Base-by-base conservation (phyloP, 192 early-diverging fungal genomes). In the Gigaspora rosea region DNA sequence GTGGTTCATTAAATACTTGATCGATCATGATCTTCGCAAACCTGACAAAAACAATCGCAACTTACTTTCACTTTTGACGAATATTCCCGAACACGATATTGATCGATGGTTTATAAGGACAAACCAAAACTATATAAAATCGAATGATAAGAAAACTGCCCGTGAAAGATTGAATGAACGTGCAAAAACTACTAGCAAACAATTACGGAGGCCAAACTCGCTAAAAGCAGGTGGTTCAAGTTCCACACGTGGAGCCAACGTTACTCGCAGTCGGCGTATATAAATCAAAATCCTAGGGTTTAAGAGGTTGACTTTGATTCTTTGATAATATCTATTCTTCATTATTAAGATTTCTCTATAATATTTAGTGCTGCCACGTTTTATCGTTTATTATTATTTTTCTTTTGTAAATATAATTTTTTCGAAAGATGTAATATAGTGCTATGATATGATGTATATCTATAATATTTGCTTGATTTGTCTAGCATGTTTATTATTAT, bases 51-150 rank as follows among this genome's bases (percentile, higher is more conserved):
- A 62, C 5, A 46, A 75, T 8, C 16, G 18, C 2, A n/a, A 13
- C 9, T 50, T 49, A 9, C 35, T 75, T 16, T 62, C 73, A 52
- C 46, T 50, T 49, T 75, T 58, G 73, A 63, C 73, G 4, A 61
- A 64, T 64, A n/a, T 75, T 27, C 11, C 61, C 8, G 59, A 64
- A n/a, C 36, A 64, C 16, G 61, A 75, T n/a, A 13, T 75, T 33
- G 22, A 75, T 51, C 59, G 61, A 62, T 75, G 73, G 73, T 75
- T 59, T 63, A 75, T 62, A 27, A 46, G 61, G 20, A 75, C 73
- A 22, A 64, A 35, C 22, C 0, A 22, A 13, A 75, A 75, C 64
- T 75, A 75, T 50, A n/a, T 75, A 20, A 75, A 64, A 27, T 16
- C 12, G 33, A 75, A 61, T 27, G 7, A 63, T 9, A 18, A 9